phyloP scores from a whole-genome alignment of 345 rosid species.

The Boechera retrofracta region DNA sequence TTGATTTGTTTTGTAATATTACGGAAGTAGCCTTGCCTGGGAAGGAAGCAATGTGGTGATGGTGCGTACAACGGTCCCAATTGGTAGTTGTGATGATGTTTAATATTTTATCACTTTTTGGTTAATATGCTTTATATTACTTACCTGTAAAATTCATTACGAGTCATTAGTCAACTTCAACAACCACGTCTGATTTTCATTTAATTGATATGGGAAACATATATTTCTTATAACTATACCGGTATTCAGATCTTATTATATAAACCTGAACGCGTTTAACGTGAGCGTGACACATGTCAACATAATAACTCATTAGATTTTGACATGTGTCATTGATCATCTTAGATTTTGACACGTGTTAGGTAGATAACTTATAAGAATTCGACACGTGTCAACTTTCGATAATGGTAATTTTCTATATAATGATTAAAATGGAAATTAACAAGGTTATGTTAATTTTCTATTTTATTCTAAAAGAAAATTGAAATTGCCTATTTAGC shows the following conservation, averaged over 20 bases:
- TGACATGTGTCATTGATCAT: too few species aligned
- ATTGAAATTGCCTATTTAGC: too few species aligned
- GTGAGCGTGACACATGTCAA: too few species aligned
- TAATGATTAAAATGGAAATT: too few species aligned
- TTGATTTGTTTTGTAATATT: background rate
- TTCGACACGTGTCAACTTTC: too few species aligned
- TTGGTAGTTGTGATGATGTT: constrained; percentile 8
- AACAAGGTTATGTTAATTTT: too few species aligned
- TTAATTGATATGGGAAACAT: background rate
- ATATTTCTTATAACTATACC: background rate
- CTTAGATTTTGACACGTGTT: too few species aligned
- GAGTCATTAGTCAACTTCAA: constrained; percentile 20
- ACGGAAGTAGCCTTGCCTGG: constrained; percentile 27
- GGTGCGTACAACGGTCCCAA: constrained; percentile 1
- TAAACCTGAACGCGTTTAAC: too few species aligned
- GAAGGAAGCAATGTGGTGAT: constrained; percentile 27
- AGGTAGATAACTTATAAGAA: too few species aligned
- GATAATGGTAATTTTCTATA: too few species aligned
- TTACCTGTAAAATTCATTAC: constrained; percentile 31
- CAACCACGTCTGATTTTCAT: background rate
- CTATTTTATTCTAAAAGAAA: too few species aligned
- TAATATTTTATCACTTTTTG: constrained; percentile 7
- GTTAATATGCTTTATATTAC: background rate
- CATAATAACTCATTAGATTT: too few species aligned
- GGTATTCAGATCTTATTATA: background rate